Evolutionary conservation across 352 stramenopile genomes (phyloP).

Genomic region (Phytophthora sp.): DNA sequence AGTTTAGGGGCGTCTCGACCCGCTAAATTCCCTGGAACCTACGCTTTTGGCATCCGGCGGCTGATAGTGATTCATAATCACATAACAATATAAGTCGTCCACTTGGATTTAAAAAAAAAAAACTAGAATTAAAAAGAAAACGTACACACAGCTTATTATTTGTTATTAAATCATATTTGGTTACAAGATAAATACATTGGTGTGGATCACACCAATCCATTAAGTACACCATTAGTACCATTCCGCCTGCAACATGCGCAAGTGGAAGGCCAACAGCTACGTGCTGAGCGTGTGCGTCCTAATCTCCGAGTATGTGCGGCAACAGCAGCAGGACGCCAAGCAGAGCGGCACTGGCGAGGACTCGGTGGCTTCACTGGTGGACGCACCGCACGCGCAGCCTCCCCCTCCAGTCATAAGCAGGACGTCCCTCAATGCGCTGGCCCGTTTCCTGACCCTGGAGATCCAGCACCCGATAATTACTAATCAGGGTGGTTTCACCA

Average conservation of each 20-base stretch:
- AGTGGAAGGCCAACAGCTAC: constrained; percentile 56
- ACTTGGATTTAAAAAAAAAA: too few species aligned
- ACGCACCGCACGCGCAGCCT: constrained; percentile 3
- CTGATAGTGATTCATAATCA: too few species aligned
- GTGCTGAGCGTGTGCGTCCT: constrained; percentile 57
- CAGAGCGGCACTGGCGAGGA: constrained; percentile 20
- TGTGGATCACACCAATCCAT: too few species aligned
- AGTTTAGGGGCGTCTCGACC: too few species aligned
- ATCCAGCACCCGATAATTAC: constrained; percentile 49
- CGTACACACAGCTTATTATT: too few species aligned
- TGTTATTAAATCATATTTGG: too few species aligned
- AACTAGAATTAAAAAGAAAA: too few species aligned
- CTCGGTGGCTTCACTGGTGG: constrained; percentile 33
- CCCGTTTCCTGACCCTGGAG: constrained; percentile 60
- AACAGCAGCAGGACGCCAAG: constrained; percentile 45
- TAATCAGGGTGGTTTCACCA: constrained; percentile 29
- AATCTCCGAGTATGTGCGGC: constrained; percentile 54
- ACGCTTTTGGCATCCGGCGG: too few species aligned
- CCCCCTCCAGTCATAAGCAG: constrained; percentile 29
- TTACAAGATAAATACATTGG: too few species aligned
- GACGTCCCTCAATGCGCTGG: constrained; percentile 50
- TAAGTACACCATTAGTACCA: too few species aligned
- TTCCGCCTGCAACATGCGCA: constrained; percentile 35
- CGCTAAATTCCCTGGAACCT: too few species aligned
- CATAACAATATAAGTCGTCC: too few species aligned